These are phyloP conservation scores for Arabidopsis suecica DNA, from an alignment of 345 rosid species.

Conservation along the genomic window DNA sequence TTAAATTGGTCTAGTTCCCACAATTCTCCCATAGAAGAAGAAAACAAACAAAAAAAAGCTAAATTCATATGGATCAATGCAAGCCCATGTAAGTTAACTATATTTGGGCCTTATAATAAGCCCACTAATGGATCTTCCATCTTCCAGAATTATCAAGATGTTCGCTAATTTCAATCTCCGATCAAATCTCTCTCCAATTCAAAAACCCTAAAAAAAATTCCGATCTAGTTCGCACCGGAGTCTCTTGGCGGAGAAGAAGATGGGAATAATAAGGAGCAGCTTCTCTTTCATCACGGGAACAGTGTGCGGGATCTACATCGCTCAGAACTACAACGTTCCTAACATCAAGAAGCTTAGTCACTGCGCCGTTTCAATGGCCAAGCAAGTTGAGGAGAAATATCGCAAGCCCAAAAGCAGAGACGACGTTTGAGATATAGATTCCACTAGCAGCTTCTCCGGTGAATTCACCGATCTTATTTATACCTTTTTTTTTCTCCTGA, in stretches of 20 bases:
- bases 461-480: not conserved
- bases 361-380: slow-evolving; percentile 60
- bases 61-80: not conserved
- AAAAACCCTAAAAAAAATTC: not conserved
- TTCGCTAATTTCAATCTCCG: too few species aligned
- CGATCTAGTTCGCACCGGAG: slow-evolving; percentile 15
- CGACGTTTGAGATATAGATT: slow-evolving; percentile 38
- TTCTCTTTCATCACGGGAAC: slow-evolving; percentile 71
- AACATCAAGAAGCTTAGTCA: slow-evolving; percentile 66
- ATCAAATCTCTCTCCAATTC: slow-evolving; percentile 1
- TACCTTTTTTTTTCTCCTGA: not conserved
- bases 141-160: not conserved
- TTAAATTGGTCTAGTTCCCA: not conserved
- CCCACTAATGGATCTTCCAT: slow-evolving; percentile 16
- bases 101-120: slow-evolving; percentile 1
- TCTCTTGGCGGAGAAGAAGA: slow-evolving; percentile 38
- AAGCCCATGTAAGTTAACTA: slow-evolving; percentile 27
- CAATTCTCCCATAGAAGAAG: not conserved
- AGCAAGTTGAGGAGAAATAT: slow-evolving; percentile 62
- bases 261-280: slow-evolving; percentile 76
- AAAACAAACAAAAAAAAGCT: not conserved
- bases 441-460: slow-evolving; percentile 10
- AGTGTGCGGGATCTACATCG: slow-evolving; percentile 72
- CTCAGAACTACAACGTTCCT: slow-evolving; percentile 89
- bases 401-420: slow-evolving; percentile 67